Conservation (phyloP, 129 eudicot genomes). For the Helianthus tuberosus region DNA sequence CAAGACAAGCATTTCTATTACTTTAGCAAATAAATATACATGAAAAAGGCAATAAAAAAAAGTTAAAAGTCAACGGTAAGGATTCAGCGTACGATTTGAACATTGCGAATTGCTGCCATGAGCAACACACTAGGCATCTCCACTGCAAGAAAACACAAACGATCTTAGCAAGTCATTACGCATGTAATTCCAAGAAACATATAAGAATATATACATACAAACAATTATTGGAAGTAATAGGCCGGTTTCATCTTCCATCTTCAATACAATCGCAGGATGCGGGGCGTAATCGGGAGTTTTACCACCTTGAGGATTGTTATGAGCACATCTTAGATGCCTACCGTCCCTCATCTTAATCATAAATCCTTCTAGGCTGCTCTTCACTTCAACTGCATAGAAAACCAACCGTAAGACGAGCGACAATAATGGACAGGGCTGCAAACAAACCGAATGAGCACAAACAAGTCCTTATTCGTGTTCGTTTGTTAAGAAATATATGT, state of each 20-base stretch:
- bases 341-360: constrained; percentile 51
- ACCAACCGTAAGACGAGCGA: background rate
- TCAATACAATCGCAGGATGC: constrained; percentile 93
- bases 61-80: background rate
- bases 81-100: constrained; percentile 62
- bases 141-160: constrained; percentile 50
- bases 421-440: background rate
- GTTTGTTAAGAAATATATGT: too few relatives aligned
- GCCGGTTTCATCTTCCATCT: constrained; percentile 97
- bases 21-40: background rate
- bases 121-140: constrained; percentile 91
- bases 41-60: background rate
- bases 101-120: constrained; percentile 84
- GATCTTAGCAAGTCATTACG: background rate
- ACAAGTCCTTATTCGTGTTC: too few relatives aligned
- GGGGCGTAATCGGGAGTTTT: constrained; percentile 67
- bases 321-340: constrained; percentile 42
- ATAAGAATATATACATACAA: constrained; percentile 48
- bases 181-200: background rate
- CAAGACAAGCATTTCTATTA: constrained; percentile 8
- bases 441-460: too few relatives aligned
- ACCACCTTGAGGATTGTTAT: constrained; percentile 52
- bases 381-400: constrained; percentile 35
- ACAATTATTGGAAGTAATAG: constrained; percentile 89
- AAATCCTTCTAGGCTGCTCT: constrained; percentile 37